Conservation (phyloP, 192 early-diverging fungal species). For the Spizellomyces punctatus region DNA sequence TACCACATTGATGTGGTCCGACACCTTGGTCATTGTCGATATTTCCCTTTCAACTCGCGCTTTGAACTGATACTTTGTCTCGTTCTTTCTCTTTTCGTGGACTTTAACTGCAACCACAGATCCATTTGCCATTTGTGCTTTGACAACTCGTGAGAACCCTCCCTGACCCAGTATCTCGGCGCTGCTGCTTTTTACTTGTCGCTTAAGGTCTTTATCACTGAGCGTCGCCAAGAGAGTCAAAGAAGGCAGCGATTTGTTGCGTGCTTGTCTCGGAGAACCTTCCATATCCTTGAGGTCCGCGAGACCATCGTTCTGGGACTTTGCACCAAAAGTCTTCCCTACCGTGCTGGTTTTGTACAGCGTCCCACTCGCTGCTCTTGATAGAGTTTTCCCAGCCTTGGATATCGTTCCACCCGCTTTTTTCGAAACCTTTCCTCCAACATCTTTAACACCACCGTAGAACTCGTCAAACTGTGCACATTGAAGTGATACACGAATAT, state of each 20-base stretch:
- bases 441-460: slow-evolving; percentile 8
- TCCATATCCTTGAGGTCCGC: not conserved
- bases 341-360: not conserved
- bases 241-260: not conserved
- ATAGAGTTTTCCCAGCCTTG: not conserved
- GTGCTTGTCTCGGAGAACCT: not conserved
- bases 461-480: not conserved
- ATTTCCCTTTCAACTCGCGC: slow-evolving; percentile 18
- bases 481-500: not conserved
- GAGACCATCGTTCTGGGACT: not conserved
- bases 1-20: slow-evolving; percentile 12
- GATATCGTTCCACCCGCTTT: not conserved
- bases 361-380: not conserved
- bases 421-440: not conserved
- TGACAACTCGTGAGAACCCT: slow-evolving; percentile 24
- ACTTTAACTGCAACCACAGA: slow-evolving; percentile 18
- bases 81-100: slow-evolving; percentile 8
- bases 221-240: not conserved
- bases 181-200: slow-evolving; percentile 2
- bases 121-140: slow-evolving; percentile 8
- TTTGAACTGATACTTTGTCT: slow-evolving; percentile 12
- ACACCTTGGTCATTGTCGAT: slow-evolving; percentile 17
- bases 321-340: not conserved
- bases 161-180: slow-evolving; percentile 24
- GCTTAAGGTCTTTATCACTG: slow-evolving; percentile 1